Percentiles rank a stretch among this genome's conserved stretches.
phyloP scores from a whole-genome alignment of 495 filamentous ascomycete genomes.

The Penicillium ucsense region DNA sequence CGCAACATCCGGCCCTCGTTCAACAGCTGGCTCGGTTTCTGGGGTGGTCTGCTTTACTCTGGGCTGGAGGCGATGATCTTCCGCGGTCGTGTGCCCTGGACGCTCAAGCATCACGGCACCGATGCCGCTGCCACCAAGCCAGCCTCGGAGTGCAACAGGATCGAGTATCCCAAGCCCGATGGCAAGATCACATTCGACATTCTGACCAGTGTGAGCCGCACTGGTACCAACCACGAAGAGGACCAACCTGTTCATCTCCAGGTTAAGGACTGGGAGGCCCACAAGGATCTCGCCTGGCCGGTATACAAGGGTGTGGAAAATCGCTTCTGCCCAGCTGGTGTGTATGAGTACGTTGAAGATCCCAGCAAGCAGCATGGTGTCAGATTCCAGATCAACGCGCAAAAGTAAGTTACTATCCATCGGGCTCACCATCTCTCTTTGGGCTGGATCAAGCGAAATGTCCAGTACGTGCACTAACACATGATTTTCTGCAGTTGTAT shows the following conservation, averaged over 20 bases:
- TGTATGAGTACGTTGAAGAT: slow-evolving; percentile 98
- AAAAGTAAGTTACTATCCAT: slow-evolving; percentile 62
- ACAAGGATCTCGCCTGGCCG: slow-evolving; percentile 73
- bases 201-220: slow-evolving; percentile 83
- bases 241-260: slow-evolving; percentile 95
- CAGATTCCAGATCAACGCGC: slow-evolving; percentile 93
- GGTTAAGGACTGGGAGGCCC: slow-evolving; percentile 88
- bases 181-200: slow-evolving; percentile 93
- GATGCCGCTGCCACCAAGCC: slow-evolving; percentile 61
- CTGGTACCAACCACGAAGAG: slow-evolving; percentile 97
- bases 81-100: slow-evolving; percentile 84
- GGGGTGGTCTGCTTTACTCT: slow-evolving; percentile 86
- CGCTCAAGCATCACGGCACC: slow-evolving; percentile 68
- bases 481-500: slow-evolving; percentile 61
- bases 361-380: slow-evolving; percentile 71
- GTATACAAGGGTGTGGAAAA: slow-evolving; percentile 89
- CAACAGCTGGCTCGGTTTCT: slow-evolving; percentile 71
- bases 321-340: slow-evolving; percentile 97
- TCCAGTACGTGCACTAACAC: not conserved
- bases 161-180: slow-evolving; percentile 95
- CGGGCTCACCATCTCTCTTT: too few species aligned
- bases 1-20: slow-evolving; percentile 97
- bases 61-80: slow-evolving; percentile 85
- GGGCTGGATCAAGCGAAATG: too few species aligned
- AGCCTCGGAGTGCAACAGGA: slow-evolving; percentile 72